A percentile compares a stretch with the other conserved stretches of the same genome.
These are phyloP conservation scores for Tolypocladium cylindrosporum DNA, from an alignment of 2,329 filamentous ascomycete genomes.

Conservation along the genomic window DNA sequence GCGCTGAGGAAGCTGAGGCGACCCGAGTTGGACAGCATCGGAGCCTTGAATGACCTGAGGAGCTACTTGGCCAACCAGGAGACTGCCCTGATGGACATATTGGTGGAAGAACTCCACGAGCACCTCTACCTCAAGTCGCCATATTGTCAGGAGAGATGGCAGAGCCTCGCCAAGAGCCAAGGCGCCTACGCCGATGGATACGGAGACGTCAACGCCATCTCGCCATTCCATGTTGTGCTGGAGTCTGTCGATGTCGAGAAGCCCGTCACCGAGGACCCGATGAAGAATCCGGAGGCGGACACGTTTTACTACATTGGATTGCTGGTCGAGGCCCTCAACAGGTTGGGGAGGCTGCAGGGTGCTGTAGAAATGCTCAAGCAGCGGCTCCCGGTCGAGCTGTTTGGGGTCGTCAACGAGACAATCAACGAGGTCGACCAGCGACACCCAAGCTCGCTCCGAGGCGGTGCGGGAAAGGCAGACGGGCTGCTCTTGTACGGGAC, in stretches of 20 bases:
- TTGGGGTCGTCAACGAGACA: slow-evolving; percentile 87
- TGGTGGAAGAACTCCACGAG: slow-evolving; percentile 95
- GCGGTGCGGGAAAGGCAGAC: slow-evolving; percentile 40
- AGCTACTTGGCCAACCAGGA: slow-evolving; percentile 91
- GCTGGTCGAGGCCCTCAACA: slow-evolving; percentile 81
- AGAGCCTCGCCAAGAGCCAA: slow-evolving; percentile 62
- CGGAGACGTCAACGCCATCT: slow-evolving; percentile 32
- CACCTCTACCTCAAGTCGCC: slow-evolving; percentile 96
- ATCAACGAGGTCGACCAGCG: slow-evolving; percentile 89
- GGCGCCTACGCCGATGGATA: slow-evolving; percentile 40
- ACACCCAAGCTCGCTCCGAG: slow-evolving; percentile 71
- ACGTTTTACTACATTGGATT: slow-evolving; percentile 90
- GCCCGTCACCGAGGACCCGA: slow-evolving; percentile 70
- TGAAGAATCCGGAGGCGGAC: slow-evolving; percentile 88
- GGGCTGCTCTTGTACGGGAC: slow-evolving; percentile 54
- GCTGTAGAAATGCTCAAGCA: slow-evolving; percentile 89
- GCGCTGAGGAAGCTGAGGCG: slow-evolving; percentile 74
- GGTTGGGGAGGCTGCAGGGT: slow-evolving; percentile 73
- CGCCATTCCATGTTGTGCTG: slow-evolving; percentile 49
- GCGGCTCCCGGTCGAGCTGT: slow-evolving; percentile 84
- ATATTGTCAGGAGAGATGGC: slow-evolving; percentile 95
- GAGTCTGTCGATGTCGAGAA: slow-evolving; percentile 51
- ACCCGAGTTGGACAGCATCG: slow-evolving; percentile 85
- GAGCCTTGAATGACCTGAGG: slow-evolving; percentile 74
- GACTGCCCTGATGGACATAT: slow-evolving; percentile 79